Base-by-base conservation (phyloP, 441 rosid genomes). In the Populus tomentosa region DNA sequence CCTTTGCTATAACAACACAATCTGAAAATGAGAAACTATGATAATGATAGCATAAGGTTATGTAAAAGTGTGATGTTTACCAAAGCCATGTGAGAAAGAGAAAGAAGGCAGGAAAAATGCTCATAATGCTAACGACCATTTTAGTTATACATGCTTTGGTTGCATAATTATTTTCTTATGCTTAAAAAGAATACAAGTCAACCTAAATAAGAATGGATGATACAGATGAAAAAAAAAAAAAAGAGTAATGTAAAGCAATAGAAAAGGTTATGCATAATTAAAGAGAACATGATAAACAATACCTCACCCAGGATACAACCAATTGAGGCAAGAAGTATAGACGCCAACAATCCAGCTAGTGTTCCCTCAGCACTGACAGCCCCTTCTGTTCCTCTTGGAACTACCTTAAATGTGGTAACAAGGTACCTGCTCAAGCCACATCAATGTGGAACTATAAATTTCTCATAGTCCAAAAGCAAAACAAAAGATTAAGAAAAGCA, bases 361-460 rank as follows among this genome's bases (percentile, higher is more conserved):
- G 99, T 95, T 88, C 99, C 99, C 86, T 95, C 99, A 78, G 86
- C 81, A 83, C 98, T 94, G 69, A 95, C 89, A 79, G 97, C 99
- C 70, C 99, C 99, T 84, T 95, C 98, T 0, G 98, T 92, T 81
- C 98, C 99, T 82, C 97, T 88, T 67, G 98, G 98, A 79, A 94
- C 99, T 30, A 94, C 85, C 87, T 91, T 90, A 68, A 95, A 87
- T 23, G 88, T 88, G 50, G 99, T 95, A 67, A 90, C 95, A 76
- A 95, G 87, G 81, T 94, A 95, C 89, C 94, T 92, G 86, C 66
- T 63, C 71, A 75, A 33, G 46, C 79, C 61, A 21, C 66, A 71
- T 21, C 67, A 62, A 35, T 62, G 56, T 26, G 40, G 30, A 66
- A 62, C 4, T 18, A 59, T 33, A 24, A 66, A 67, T 67, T 40